Conservation (phyloP, 192 early-diverging fungal genomes). For the Thamnidium elegans region DNA sequence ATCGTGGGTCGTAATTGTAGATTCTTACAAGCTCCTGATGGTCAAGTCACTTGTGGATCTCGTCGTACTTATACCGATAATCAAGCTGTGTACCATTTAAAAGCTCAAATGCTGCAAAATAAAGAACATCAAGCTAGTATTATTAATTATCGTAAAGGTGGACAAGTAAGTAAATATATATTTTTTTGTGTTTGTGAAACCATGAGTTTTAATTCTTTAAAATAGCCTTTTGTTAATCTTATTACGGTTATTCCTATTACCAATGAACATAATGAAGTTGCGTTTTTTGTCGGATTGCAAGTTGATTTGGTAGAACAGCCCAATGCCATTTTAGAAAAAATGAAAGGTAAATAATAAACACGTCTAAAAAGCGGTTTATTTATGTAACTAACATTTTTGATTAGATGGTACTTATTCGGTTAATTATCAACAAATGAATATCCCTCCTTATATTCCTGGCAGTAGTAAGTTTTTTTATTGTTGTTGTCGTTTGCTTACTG, state of each 20-base stretch:
- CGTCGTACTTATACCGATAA: slow-evolving; percentile 52
- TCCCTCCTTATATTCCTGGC: slow-evolving; percentile 39
- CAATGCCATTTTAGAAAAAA: slow-evolving; percentile 60
- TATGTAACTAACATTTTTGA: too few species aligned
- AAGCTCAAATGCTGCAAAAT: slow-evolving; percentile 37
- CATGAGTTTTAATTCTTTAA: background rate
- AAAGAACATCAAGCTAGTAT: slow-evolving; percentile 59
- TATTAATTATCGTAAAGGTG: slow-evolving; percentile 63
- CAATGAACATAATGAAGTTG: slow-evolving; percentile 40
- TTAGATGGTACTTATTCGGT: slow-evolving; percentile 51
- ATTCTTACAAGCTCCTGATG: slow-evolving; percentile 44
- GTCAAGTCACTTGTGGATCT: slow-evolving; percentile 45
- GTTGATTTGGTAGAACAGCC: slow-evolving; percentile 68
- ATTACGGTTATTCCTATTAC: slow-evolving; percentile 59
- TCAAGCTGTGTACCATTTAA: slow-evolving; percentile 46
- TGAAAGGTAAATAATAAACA: slow-evolving; percentile 38
- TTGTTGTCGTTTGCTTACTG: too few species aligned
- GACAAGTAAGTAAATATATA: slow-evolving; percentile 24
- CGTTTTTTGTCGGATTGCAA: slow-evolving; percentile 60
- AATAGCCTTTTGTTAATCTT: slow-evolving; percentile 60
- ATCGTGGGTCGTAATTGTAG: slow-evolving; percentile 46
- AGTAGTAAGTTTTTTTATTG: background rate
- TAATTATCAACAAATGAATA: slow-evolving; percentile 47
- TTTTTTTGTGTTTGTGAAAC: background rate
- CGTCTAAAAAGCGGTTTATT: background rate